These are phyloP conservation scores for Babesia ovis DNA, from an alignment of 169 alveolate genomes.

Conservation along the genomic window DNA sequence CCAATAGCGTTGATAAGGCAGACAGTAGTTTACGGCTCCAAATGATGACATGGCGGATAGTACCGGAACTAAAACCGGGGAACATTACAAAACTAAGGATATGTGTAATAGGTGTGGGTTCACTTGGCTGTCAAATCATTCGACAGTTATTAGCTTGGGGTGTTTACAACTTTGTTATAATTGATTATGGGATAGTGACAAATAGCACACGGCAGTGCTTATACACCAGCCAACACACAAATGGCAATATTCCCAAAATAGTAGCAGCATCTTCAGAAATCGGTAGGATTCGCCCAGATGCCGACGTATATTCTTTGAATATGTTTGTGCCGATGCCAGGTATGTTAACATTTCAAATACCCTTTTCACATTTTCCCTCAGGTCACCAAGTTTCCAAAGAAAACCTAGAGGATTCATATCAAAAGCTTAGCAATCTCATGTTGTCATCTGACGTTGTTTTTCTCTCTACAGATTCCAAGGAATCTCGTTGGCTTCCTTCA, in stretches of 20 bases:
- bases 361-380: neutral
- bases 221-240: conserved; percentile 43
- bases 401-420: conserved; percentile 20
- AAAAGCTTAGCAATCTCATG: conserved; percentile 41
- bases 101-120: conserved; percentile 74
- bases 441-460: conserved; percentile 67
- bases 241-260: conserved; percentile 38
- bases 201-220: conserved; percentile 72
- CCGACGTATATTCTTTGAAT: conserved; percentile 38
- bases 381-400: conserved; percentile 51
- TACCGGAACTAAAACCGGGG: conserved; percentile 63
- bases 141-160: conserved; percentile 78
- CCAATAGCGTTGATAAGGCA: conserved; percentile 36
- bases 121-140: conserved; percentile 75
- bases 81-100: conserved; percentile 55
- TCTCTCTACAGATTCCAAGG: conserved; percentile 75
- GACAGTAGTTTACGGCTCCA: conserved; percentile 69
- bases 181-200: conserved; percentile 70
- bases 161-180: conserved; percentile 49
- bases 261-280: conserved; percentile 69
- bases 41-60: conserved; percentile 72
- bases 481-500: conserved; percentile 78
- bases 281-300: conserved; percentile 68
- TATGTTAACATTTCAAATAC: conserved; percentile 9
- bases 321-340: conserved; percentile 80